Base-by-base conservation (phyloP, 352 stramenopile species). In the Pythium myriotylum region DNA sequence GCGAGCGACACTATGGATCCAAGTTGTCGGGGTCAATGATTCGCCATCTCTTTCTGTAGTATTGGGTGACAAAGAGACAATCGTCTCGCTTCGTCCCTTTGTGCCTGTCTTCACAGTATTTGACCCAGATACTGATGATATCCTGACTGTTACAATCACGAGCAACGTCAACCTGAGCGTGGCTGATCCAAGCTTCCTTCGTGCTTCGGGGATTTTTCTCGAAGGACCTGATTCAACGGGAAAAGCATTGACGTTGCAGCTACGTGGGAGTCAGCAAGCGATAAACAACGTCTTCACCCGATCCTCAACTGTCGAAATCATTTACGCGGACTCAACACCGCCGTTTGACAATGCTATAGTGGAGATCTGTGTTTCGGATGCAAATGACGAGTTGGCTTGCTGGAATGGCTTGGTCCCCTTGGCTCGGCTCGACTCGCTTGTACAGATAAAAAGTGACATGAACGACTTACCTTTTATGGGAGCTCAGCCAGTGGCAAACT, bases 121-220 rank as follows among this genome's bases (percentile, higher is more conserved):
- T 3, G 77, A 88, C 23, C 50, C 66, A 0, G 79, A 88, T 29
- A 26, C 37, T 2, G 24, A 50, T n/a, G 73, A 85, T 33, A 40
- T 69, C 5, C 59, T 82, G 23, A 59, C 70, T 10, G 56, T 84
- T n/a, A 56, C 68, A 17, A 48, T 86, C 14, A 50, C 42, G 14
- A 13, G 2, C 24, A 39, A 39, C 2, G 29, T 20, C 29, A 37
- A 23, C 5, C 41, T 65, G 12, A n/a, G 19, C 12, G 23, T 65
- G 0, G 2, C 17, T 8, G 40, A 54, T 53, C 24, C 20, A 2
- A 63, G 22, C 10, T 17, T 26, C 16, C 14, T 29, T 23, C 27
- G 29, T 13, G 32, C 3, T 4, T 19, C 45, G 8, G 46, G 55
- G 22, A 23, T 63, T 5, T 40, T 41, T 35, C 24, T 63, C 35